Conservation (phyloP, 805 yeast species). For the Candida takata region DNA sequence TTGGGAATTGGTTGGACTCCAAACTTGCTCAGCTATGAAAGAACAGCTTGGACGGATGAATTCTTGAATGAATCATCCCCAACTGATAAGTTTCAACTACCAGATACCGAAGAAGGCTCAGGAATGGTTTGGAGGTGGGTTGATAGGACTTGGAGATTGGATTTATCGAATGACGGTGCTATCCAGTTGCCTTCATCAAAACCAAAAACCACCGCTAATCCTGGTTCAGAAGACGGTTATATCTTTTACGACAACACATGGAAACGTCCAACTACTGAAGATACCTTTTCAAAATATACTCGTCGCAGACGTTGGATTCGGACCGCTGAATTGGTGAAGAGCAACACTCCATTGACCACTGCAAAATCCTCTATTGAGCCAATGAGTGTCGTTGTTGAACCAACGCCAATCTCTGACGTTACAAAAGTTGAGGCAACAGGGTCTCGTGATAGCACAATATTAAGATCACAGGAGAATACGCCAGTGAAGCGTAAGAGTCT, state of each 20-base stretch:
- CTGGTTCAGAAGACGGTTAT: conserved; percentile 76
- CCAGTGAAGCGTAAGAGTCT: conserved; percentile 34
- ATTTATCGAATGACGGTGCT: conserved; percentile 82
- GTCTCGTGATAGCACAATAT: conserved; percentile 1
- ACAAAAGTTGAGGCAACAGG: conserved; percentile 20
- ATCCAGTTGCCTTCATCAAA: conserved; percentile 61
- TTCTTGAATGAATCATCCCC: conserved; percentile 79
- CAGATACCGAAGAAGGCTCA: conserved; percentile 59
- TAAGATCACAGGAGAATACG: conserved; percentile 6
- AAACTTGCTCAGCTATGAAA: conserved; percentile 81
- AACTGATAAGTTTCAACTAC: conserved; percentile 72
- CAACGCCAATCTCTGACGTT: conserved; percentile 16
- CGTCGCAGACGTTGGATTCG: conserved; percentile 95
- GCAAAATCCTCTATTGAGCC: conserved; percentile 4
- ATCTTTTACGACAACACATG: conserved; percentile 89
- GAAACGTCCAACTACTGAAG: conserved; percentile 86
- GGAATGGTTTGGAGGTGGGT: conserved; percentile 93
- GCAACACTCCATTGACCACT: conserved; percentile 13
- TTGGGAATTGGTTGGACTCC: conserved; percentile 97
- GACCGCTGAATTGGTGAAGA: conserved; percentile 74
- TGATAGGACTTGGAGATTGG: conserved; percentile 87
- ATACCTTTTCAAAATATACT: conserved; percentile 83
- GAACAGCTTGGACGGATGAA: conserved; percentile 97
- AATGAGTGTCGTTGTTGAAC: conserved; percentile 2
- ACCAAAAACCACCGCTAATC: conserved; percentile 51